Evolutionary conservation across 2,329 filamentous ascomycete genomes (phyloP).

Genomic region (Chalaropsis thielavioides): DNA sequence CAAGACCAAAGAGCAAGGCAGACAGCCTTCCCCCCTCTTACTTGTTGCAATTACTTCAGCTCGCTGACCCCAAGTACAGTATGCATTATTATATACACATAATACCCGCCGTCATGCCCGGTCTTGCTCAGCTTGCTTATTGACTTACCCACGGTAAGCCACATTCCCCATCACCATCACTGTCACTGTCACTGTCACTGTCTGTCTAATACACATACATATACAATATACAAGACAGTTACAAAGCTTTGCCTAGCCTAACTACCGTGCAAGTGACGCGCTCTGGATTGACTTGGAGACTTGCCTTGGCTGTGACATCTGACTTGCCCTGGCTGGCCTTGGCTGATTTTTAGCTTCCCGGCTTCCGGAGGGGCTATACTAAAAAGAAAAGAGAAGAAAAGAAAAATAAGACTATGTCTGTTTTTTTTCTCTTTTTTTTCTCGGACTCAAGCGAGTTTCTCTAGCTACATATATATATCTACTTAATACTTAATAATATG

Average conservation of each 20-base stretch:
- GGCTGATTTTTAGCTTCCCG: neutral
- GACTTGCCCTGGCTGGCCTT: neutral
- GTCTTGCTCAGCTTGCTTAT: too few species aligned
- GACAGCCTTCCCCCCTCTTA: neutral
- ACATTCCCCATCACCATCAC: too few species aligned
- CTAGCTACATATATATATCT: neutral
- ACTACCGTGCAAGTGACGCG: neutral
- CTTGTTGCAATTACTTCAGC: neutral
- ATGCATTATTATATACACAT: too few species aligned
- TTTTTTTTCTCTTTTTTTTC: too few species aligned
- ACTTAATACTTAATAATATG: neutral
- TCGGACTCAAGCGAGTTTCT: neutral
- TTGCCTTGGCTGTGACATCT: neutral
- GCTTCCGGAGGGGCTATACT: neutral
- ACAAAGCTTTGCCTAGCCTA: too few species aligned
- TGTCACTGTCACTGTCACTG: too few species aligned
- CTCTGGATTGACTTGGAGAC: neutral
- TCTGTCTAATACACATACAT: too few species aligned
- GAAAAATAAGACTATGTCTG: neutral
- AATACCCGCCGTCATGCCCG: too few species aligned
- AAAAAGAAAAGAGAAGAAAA: neutral
- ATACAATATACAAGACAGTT: too few species aligned
- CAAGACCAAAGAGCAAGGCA: neutral
- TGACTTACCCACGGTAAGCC: too few species aligned
- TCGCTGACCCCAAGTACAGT: neutral